Evolutionary conservation across 148 eudicot genomes (phyloP), one percentile per base, ranked within the genome.

Genomic region (Rhododendron mucronatum): DNA sequence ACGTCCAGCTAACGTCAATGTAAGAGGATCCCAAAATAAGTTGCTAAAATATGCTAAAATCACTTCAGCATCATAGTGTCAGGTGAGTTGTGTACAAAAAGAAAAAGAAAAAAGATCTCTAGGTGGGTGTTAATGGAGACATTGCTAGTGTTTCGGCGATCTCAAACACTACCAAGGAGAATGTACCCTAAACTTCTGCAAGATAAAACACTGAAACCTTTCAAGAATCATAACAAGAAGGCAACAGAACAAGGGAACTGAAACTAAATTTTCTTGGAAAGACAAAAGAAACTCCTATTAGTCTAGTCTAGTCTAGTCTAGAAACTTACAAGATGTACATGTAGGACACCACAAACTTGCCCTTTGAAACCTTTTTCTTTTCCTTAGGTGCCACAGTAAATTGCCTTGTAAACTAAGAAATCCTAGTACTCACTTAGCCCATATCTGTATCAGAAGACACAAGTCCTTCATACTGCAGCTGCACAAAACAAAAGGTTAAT

Each of bases 391-490:
- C 50, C 35, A 20, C 6, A 35, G 69, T 3, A 21, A 33, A 18
- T 84, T 33, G 37, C 80, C 65, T 33, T 47, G 84, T 5, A 28
- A 69, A 30, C 75, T 69, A 67, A 67, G 35, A 67, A 67, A 28
- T 67, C 28, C 74, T 69, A 69, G 15, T 1, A 69, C 33, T 69
- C 37, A 28, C 18, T 67, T 16, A 83, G 82, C 84, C 87, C 91
- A 91, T 91, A 69, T 86, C 87, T 21, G 13, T 82, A 86, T 87
- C 87, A 50, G 92, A 86, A 89, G 89, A 69, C 71, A 30, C 73
- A 55, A 90, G 90, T 83, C 86, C 96, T 91, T 91, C 94, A n/a
- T 81, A 93, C 79, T 92, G 93, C 90, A 88, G 86, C 98, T 96
- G 96, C 92, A 91, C 21, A 81, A 79, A 82, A 88, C 20, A 80